phyloP scores from a whole-genome alignment of 1,284 basidiomycete genomes.

The Heterobasidion parviporum region DNA sequence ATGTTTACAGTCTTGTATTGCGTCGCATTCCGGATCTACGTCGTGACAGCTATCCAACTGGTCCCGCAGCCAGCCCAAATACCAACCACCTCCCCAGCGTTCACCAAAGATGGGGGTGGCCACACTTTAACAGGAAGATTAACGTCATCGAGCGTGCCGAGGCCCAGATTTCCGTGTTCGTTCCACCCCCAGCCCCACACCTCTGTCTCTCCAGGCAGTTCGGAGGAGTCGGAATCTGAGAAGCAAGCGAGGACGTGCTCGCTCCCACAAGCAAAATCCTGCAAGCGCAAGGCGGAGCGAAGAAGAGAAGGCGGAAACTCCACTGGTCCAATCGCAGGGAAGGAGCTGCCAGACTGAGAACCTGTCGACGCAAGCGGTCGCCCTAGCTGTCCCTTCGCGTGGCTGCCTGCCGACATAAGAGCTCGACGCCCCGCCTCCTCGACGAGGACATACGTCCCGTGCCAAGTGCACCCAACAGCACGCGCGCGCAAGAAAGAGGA shows the following conservation, averaged over 20 bases:
- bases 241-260: slow-evolving; percentile 66
- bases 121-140: slow-evolving; percentile 44
- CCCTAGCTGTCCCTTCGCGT: slow-evolving; percentile 68
- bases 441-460: slow-evolving; percentile 59
- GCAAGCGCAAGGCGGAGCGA: slow-evolving; percentile 11
- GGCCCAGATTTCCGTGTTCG: slow-evolving; percentile 86
- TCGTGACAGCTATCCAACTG: slow-evolving; percentile 49
- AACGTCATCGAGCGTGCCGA: slow-evolving; percentile 49
- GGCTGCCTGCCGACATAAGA: slow-evolving; percentile 52
- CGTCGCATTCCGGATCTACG: neutral
- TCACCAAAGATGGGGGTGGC: slow-evolving; percentile 23
- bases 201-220: slow-evolving; percentile 24
- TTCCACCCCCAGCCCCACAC: slow-evolving; percentile 93
- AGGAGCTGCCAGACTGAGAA: neutral
- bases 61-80: slow-evolving; percentile 72
- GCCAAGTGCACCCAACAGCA: slow-evolving; percentile 69
- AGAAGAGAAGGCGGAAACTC: slow-evolving; percentile 26
- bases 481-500: slow-evolving; percentile 18
- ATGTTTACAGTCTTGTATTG: neutral
- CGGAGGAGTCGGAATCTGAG: slow-evolving; percentile 1
- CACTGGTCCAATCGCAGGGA: slow-evolving; percentile 17
- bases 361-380: slow-evolving; percentile 14
- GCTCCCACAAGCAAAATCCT: slow-evolving; percentile 57
- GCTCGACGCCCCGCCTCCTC: slow-evolving; percentile 10
- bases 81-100: slow-evolving; percentile 14